Base-by-base conservation (phyloP, 305 asterid species). In the Solanum hybrid region DNA sequence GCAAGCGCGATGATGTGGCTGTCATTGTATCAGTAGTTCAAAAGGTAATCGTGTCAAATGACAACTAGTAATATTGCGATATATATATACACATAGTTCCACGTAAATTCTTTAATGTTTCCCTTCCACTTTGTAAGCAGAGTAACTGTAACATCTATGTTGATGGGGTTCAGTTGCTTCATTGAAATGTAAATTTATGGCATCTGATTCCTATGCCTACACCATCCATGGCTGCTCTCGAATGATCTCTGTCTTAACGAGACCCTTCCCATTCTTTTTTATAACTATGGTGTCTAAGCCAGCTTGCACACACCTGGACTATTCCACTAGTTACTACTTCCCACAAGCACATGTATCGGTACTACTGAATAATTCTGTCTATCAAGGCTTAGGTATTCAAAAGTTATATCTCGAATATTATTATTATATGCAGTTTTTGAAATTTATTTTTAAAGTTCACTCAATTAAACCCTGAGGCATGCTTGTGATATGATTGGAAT, bases 1-100 rank as follows among this genome's bases (percentile, higher is more conserved):
- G 99, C 82, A 97, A 93, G 94, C 96, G 95, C 69, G 99, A 96
- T 8, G 97, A 94, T 71, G 98, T 96, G 82, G 92, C 94, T 89
- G 98, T 96, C 35, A 94, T 97, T 31, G 97, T 97, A 69, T 96
- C 99, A 8, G 6, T 95, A 35, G 98, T 97, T 77, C 89, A 92
- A 93, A 90, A 87, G 85, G 85, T 20, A 71, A 73, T 18, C 29
- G 13, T 74, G 69, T 73, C 40, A 74, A 28, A 20, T 28, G 39
- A 67, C 8, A 26, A 71, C 67, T 74, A 18, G 35, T 87, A 31
- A 12, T 16, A 29, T 3, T 20, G 37, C 69, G 24, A 6, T 51
- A 51, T 57, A 18, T 7, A 20, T 10, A 39, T 39, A 8, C n/a
- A 87, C 51, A 24, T 87, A 37, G 12, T 46, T 84, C 31, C 74